Base-by-base conservation (phyloP, 148 eudicot species). In the Drosera capensis region DNA sequence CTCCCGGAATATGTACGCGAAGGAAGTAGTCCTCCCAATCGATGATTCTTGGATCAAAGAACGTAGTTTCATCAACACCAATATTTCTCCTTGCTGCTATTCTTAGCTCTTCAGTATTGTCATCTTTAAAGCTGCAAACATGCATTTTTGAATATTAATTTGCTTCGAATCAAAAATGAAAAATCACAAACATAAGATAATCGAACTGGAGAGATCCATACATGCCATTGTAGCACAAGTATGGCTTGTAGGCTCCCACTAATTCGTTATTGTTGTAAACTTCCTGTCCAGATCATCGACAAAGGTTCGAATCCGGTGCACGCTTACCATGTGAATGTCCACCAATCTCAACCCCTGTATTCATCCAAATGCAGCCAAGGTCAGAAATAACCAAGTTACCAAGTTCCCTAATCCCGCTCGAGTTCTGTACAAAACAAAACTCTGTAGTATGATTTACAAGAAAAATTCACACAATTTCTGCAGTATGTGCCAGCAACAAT, bases 11-110 rank as follows among this genome's bases (percentile, higher is more conserved):
- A 14, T 63, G 62, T 22, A 17, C 20, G 14, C 51, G 36, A 12
- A 47, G 20, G 51, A 65, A 54, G 47, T 40, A 65, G 26, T 65
- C 70, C 17, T 58, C 46, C 70, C 70, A 65, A 5, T 58, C 18
- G 9, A 64, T 64, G 26, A n/a, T 15, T 5, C 23, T 51, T 2
- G 63, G 53, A 30, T 64, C 63, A 13, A 65, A 58, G 40, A n/a
- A 20, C 8, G 55, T 48, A 3, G 2, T 8, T 12, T 55, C 60
- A 4, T 18, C 17, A 1, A 54, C 51, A 15, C 24, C 25, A 1
- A 35, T 35, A 14, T 14, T 13, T 30, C 55, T 20, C 14, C 15
- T 35, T 23, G 43, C 46, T 17, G 22, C 11, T 35, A 8, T 17
- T 17, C 55, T 19, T 16, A 62, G 24, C 14, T 35, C 48, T 31